Conservation (phyloP, 2,329 filamentous ascomycete species). For the Aspergillus japonicus region DNA sequence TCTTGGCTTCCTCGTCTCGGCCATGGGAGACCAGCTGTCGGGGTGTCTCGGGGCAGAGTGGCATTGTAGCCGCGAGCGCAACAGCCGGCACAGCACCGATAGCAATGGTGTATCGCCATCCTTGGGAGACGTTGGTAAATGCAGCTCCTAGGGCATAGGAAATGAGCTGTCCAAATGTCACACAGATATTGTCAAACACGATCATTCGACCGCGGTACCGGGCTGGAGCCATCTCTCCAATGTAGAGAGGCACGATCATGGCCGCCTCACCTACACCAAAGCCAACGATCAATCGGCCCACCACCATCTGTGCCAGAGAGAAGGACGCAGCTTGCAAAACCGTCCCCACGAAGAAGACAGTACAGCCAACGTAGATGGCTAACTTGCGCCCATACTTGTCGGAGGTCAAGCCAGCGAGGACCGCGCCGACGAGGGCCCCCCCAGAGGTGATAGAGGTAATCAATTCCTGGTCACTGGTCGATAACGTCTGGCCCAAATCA, state of each 20-base stretch:
- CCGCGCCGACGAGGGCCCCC: conserved; percentile 47
- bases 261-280: conserved; percentile 49
- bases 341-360: conserved; percentile 41
- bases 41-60: conserved; percentile 51
- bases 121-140: conserved; percentile 42
- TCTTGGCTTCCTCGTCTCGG: conserved; percentile 41
- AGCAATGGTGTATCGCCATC: conserved; percentile 53
- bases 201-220: neutral
- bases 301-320: conserved; percentile 43
- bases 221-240: conserved; percentile 2
- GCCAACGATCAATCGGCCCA: conserved; percentile 49
- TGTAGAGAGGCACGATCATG: conserved; percentile 44
- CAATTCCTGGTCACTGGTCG: too few species aligned
- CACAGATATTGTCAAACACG: conserved; percentile 3
- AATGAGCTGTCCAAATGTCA: conserved; percentile 5
- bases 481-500: conserved; percentile 34
- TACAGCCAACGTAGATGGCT: conserved; percentile 26
- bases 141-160: conserved; percentile 34
- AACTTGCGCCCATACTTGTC: conserved; percentile 1
- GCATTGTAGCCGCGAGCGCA: conserved; percentile 44
- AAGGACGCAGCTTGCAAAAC: conserved; percentile 36
- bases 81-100: conserved; percentile 49
- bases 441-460: too few species aligned
- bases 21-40: conserved; percentile 47
- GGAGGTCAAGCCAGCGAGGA: conserved; percentile 29